Conservation (phyloP, 2,329 filamentous ascomycete genomes). For the Epichloe typhina region DNA sequence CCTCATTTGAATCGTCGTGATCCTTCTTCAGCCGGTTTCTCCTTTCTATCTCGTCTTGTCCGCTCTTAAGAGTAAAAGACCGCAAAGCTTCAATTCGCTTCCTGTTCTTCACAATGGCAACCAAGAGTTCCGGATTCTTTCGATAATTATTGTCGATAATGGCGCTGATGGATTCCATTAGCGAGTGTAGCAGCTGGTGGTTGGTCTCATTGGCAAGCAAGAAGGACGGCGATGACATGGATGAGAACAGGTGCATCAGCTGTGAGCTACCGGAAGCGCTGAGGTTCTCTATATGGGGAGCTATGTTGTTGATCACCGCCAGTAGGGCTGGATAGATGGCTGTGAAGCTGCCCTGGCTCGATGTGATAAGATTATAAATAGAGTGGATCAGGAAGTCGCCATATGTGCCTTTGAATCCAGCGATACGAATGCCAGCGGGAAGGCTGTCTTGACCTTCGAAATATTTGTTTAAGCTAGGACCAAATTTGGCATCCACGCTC, state of each 20-base stretch:
- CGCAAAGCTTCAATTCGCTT: slow-evolving; percentile 76
- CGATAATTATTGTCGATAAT: slow-evolving; percentile 80
- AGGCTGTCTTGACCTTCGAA: slow-evolving; percentile 85
- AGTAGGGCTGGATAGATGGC: slow-evolving; percentile 86
- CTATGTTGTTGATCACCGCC: slow-evolving; percentile 86
- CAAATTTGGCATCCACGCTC: slow-evolving; percentile 85
- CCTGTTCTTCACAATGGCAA: slow-evolving; percentile 63
- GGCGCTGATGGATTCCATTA: slow-evolving; percentile 80
- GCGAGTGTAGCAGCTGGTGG: slow-evolving; percentile 62
- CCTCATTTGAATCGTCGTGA: slow-evolving; percentile 35
- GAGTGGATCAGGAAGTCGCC: slow-evolving; percentile 92
- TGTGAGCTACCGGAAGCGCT: slow-evolving; percentile 65
- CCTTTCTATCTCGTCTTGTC: slow-evolving; percentile 79
- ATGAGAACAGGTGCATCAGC: slow-evolving; percentile 74
- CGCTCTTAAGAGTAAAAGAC: slow-evolving; percentile 82
- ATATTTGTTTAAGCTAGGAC: slow-evolving; percentile 72
- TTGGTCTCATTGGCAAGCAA: slow-evolving; percentile 87
- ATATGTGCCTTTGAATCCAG: slow-evolving; percentile 78
- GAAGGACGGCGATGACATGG: slow-evolving; percentile 89
- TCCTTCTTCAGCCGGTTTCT: slow-evolving; percentile 56
- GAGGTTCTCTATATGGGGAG: slow-evolving; percentile 68
- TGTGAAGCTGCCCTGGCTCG: slow-evolving; percentile 78
- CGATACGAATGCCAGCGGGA: slow-evolving; percentile 66
- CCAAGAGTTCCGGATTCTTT: slow-evolving; percentile 69
- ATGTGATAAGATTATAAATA: slow-evolving; percentile 82